Base-by-base conservation (phyloP, 2,329 filamentous ascomycete genomes). In the Trichoderma sp. region DNA sequence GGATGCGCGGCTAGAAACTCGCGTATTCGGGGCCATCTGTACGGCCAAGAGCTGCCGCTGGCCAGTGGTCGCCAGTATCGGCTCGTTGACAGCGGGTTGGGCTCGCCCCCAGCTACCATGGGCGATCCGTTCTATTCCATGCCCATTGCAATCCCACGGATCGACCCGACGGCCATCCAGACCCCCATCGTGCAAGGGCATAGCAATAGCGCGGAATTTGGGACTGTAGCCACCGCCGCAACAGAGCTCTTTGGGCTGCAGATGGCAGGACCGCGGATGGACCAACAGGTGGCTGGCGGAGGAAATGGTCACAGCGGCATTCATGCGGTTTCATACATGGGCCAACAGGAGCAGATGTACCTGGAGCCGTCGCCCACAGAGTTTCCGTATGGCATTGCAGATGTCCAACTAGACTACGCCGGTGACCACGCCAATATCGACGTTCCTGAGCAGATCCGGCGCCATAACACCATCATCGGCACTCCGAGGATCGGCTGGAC, bases 1-100 rank as follows among this genome's bases (percentile, higher is more conserved):
- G 80, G 79, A 10, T 74, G 73, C 21, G 76, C 78, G 8, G 74
- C 78, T 13, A 77, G 73, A 66, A 76, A 73, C 49, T 72, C 75
- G 19, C 72, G 72, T 57, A 59, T 73, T 61, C 74, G 76, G 47
- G 72, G 72, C 60, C 75, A 72, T 33, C 72, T 70, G 58, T 73
- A 72, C 63, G 66, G 70, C 14, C 73, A 74, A 24, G 70, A 68
- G 57, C 64, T 69, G 63, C 66, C 76, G 27, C 71, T 75, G 70
- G 35, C 63, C 19, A 37, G 31, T 29, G 31, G 55, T 47, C 65
- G 40, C 47, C 60, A 29, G 31, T 69, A 53, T 64, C 56, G 56
- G n/a, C 33, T 68, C 53, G 68, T 70, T 4, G 60, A 70, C 29
- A 68, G 61, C 24, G 69, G 69, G 3, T 53, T 68, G n/a, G 59